Evolutionary conservation across 495 filamentous ascomycete species (phyloP).

Genomic region (Penicillium cinerascens): DNA sequence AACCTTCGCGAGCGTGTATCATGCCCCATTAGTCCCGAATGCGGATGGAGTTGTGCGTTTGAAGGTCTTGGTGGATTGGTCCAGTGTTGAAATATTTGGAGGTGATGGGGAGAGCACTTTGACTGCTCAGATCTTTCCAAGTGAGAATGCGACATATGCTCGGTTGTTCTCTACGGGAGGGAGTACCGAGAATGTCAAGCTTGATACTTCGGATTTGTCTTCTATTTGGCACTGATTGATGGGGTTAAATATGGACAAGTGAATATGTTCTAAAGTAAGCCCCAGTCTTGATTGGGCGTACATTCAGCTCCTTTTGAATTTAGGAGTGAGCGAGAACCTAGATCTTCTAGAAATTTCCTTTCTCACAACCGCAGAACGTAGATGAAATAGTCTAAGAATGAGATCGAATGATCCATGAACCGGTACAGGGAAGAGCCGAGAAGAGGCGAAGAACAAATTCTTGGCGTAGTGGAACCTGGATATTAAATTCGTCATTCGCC

Average conservation of each 20-base stretch:
- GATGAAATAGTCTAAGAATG: too few species aligned
- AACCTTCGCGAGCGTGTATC: slow-evolving; percentile 27
- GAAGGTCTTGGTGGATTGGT: slow-evolving; percentile 28
- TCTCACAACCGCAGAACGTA: too few species aligned
- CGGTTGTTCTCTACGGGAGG: slow-evolving; percentile 22
- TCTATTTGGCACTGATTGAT: slow-evolving; percentile 7
- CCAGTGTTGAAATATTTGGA: slow-evolving; percentile 29
- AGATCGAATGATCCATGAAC: neutral
- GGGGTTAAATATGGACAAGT: neutral
- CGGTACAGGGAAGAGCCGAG: neutral
- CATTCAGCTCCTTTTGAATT: too few species aligned
- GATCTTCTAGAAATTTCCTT: too few species aligned
- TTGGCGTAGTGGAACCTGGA: neutral
- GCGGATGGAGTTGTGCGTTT: slow-evolving; percentile 17
- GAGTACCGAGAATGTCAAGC: slow-evolving; percentile 15
- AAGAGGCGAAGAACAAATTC: neutral
- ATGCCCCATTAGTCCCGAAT: slow-evolving; percentile 15
- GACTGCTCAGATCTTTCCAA: slow-evolving; percentile 22
- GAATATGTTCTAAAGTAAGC: too few species aligned
- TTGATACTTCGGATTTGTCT: slow-evolving; percentile 4
- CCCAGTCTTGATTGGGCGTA: too few species aligned
- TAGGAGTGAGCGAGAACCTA: too few species aligned
- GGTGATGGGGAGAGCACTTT: slow-evolving; percentile 21
- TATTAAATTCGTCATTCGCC: neutral
- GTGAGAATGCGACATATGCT: slow-evolving; percentile 15